Base-by-base conservation (phyloP, 805 yeast genomes). In the Lachancea kluyveri region DNA sequence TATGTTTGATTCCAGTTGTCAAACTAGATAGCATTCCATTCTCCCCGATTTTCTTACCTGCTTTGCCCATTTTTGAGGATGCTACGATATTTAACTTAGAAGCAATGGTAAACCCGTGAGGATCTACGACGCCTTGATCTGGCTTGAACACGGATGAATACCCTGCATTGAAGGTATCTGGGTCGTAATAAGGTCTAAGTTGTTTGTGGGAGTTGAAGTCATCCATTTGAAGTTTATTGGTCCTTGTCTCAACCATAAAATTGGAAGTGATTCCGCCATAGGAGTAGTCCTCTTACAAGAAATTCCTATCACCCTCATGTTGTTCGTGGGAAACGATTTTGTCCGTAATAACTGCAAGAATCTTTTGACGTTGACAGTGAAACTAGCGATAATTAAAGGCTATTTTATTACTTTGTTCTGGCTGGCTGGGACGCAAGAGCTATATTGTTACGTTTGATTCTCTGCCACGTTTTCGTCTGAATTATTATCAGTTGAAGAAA, bases 121-220 rank as follows among this genome's bases (percentile, higher is more conserved):
- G 37, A 65, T 73, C 76, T 7, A 76, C 52, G 8, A 77, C 74
- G 13, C 85, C 85, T 14, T 71, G 62, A 1, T 78, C 79, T 1
- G 80, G 80, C 37, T 68, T 67, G 48, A 64, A 77, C 3, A 72
- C 66, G 11, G 77, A 80, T 17, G 71, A 60, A 46, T 77, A 77
- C 9, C 79, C 81, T 1, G 78, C 74, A 50, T 75, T 67, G 53
- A 81, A 81, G 1, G 77, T 61, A 16, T 68, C 78, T n/a, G 79
- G 70, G 53, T 79, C 76, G 49, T 77, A 74, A 54, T 81, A 81
- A 2, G 90, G 90, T 57, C 92, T 68, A 33, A 68, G 56, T 16
- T 55, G 52, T 17, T 31, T 37, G 20, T 32, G 24, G 18, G 31
- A 35, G 13, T 37, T 35, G 31, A 37, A 29, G 13, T 37, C 37